Base-by-base conservation (phyloP, 176 grass and related monocot species). In the Alopecurus myosuroides region DNA sequence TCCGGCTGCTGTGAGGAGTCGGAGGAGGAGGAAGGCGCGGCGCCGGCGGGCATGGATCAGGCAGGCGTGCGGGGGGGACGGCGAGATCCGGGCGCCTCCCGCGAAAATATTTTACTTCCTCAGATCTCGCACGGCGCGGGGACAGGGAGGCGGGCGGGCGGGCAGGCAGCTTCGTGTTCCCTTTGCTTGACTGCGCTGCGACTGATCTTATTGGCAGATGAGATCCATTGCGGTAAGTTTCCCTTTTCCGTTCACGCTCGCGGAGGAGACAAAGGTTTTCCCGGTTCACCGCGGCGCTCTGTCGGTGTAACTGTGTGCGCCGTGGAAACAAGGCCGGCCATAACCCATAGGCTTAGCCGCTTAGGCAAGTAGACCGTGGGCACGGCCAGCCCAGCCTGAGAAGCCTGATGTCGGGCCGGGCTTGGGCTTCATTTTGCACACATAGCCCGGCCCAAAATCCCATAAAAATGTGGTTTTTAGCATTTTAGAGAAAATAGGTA, bases 111-210 rank as follows among this genome's bases (percentile, higher is more conserved):
- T 74, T 29, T 15, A 17, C 66, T 78, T 45, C 20, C 37, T 70
- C 84, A 86, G 88, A 90, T 90, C 88, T 90, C 88, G 30, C 82
- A 25, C 88, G 86, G 73, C 9, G 18, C 25, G 78, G 82, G n/a
- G n/a, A n/a, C 65, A 31, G 37, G 82, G 53, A 19, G 7, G 36
- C n/a, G 2, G 45, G 70, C 8, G 22, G 12, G 72, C 9, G 17
- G 17, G 15, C 25, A 15, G 35, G 73, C 72, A 72, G 82, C 88
- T 45, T 68, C 69, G 69, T 57, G 51, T 10, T 30, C 19, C 20
- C 22, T 60, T 80, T 81, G 88, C 77, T 89, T 90, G 88, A 90
- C 83, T 82, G 83, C 51, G 33, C 83, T 77, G 13, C 83, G 88
- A 90, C 83, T 81, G 83, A 64, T 41, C 70, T 45, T 35, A 30